Evolutionary conservation across 371 early-diverging fungal species (phyloP).

Genomic region (Encephalitozoon hellem): DNA sequence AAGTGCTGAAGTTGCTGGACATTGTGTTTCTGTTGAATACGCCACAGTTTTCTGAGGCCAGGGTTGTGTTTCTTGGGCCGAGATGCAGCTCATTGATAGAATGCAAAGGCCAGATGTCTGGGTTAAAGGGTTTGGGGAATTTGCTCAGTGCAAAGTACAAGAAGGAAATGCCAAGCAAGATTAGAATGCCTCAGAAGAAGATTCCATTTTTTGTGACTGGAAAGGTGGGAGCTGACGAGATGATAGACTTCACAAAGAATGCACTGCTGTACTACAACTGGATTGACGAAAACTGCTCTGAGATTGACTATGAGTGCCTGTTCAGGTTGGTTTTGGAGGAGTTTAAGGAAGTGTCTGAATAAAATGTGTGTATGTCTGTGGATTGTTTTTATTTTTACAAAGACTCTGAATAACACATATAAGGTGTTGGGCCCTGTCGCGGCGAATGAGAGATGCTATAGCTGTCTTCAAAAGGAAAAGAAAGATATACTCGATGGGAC

Average conservation of each 20-base stretch:
- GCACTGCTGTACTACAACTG: background rate
- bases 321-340: background rate
- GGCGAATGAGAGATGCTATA: background rate
- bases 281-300: background rate
- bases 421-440: background rate
- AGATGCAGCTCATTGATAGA: background rate
- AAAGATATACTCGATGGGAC: background rate
- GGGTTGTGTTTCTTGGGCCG: slow-evolving; percentile 9
- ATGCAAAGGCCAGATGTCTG: background rate
- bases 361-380: background rate
- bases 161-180: background rate
- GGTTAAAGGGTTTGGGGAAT: background rate
- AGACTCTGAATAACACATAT: background rate
- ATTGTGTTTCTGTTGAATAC: slow-evolving; percentile 38
- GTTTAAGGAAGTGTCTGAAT: background rate
- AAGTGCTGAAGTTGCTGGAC: slow-evolving; percentile 37
- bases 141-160: background rate
- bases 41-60: slow-evolving; percentile 37
- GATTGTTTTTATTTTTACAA: background rate
- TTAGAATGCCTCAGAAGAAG: background rate
- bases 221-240: background rate
- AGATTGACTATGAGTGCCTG: slow-evolving; percentile 3
- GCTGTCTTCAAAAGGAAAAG: background rate
- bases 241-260: background rate
- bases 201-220: background rate